These are phyloP conservation scores for Solanum chiquidenum DNA, from an alignment of 257 asterid species.

Conservation along the genomic window DNA sequence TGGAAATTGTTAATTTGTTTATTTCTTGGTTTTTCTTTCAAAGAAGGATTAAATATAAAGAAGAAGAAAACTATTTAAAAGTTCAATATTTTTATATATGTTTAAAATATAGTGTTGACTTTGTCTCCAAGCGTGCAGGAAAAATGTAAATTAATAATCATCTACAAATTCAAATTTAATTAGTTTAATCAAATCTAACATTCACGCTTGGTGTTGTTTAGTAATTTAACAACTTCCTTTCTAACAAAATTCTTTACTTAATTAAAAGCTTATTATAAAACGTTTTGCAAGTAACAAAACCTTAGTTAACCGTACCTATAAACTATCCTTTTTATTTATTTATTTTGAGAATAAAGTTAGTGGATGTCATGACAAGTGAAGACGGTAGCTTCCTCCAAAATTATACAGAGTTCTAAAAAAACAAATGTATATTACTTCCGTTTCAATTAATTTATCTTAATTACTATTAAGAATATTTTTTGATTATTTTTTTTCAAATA, in stretches of 20 bases:
- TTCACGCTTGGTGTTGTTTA: not conserved
- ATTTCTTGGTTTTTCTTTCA: not conserved
- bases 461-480: not conserved
- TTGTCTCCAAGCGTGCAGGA: slow-evolving; percentile 15
- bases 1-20: not conserved
- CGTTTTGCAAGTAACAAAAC: not conserved
- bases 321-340: not conserved
- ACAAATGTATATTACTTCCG: rapidly evolving
- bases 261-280: not conserved
- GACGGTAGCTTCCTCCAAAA: not conserved
- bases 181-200: not conserved
- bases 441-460: not conserved
- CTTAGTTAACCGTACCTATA: not conserved
- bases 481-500: too few relatives aligned
- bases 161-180: not conserved
- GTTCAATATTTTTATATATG: not conserved
- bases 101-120: slow-evolving; percentile 12
- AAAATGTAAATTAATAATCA: not conserved
- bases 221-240: not conserved
- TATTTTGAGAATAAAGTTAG: not conserved
- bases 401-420: not conserved
- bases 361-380: not conserved
- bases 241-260: not conserved
- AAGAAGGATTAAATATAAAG: not conserved
- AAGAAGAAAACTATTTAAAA: not conserved